These are phyloP conservation scores for Paramecium bursaria DNA, from an alignment of 73 alveolate species.

Conservation along the genomic window DNA sequence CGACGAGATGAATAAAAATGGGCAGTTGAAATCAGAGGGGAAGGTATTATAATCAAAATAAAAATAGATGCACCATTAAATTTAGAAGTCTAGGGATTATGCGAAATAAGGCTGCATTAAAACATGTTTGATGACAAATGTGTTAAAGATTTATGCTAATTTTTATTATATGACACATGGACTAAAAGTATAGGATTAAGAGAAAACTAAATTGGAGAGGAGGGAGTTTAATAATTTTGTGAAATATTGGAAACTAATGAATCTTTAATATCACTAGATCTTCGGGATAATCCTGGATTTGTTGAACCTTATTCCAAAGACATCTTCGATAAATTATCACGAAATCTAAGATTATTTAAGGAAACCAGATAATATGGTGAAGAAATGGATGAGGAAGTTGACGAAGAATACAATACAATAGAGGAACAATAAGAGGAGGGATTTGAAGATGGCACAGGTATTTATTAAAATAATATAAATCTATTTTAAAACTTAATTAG, in stretches of 20 bases:
- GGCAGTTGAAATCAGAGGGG: slow-evolving; percentile 70
- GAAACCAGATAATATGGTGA: slow-evolving; percentile 1
- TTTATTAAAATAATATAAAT: no score
- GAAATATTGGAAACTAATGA: slow-evolving; percentile 64
- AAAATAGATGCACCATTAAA: slow-evolving; percentile 23
- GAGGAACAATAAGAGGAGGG: slow-evolving; percentile 40
- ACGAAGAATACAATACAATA: background rate
- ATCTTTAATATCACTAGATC: slow-evolving; percentile 57
- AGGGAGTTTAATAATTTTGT: slow-evolving; percentile 52
- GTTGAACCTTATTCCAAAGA: slow-evolving; percentile 61
- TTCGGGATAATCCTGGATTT: slow-evolving; percentile 69
- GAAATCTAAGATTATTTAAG: slow-evolving; percentile 32
- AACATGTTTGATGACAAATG: slow-evolving; percentile 60
- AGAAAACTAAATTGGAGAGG: slow-evolving; percentile 66
- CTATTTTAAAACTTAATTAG: background rate
- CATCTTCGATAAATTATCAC: slow-evolving; percentile 43
- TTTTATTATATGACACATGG: slow-evolving; percentile 65
- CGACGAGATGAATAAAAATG: slow-evolving; percentile 68
- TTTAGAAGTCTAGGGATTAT: slow-evolving; percentile 53
- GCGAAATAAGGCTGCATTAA: slow-evolving; percentile 55
- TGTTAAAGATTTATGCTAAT: slow-evolving; percentile 65
- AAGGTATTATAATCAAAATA: slow-evolving; percentile 46
- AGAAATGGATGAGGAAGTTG: background rate
- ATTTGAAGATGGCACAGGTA: slow-evolving; percentile 45
- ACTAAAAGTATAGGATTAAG: slow-evolving; percentile 61